Evolutionary conservation across 805 yeast species (phyloP), one percentile per base, ranked within the genome.

Genomic region (Pichia pseudocactophila): DNA sequence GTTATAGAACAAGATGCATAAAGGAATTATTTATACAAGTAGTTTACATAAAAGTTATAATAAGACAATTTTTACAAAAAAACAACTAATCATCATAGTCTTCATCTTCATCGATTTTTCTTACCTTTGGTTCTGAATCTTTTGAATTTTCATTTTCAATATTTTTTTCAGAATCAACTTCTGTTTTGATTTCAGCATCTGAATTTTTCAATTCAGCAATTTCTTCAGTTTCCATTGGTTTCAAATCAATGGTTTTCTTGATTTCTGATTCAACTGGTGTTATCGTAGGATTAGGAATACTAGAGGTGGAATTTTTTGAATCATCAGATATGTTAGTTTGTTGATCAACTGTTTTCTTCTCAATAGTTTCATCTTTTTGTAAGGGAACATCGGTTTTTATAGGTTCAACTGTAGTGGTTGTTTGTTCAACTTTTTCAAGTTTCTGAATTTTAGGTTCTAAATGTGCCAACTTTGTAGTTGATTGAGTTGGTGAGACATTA

Each of bases 31-130:
- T 22, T 22, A 22, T 22, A 22, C 25, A 22, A 22, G 25, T 22
- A 22, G n/a, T 26, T 26, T 26, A 26, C 11, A 8, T 26, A 9
- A 9, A 9, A 11, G 8, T 26, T 26, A 9, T 13, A 22, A 22
- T 32, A 20, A 31, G 12, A 9, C 5, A 32, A 42, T 16, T 39
- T 44, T 12, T 42, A 49, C 10, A 42, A 48, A 11, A n/a, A n/a
- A n/a, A n/a, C n/a, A n/a, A 51, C 17, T 53, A 63, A 19, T 61
- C 67, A 43, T 63, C 67, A 40, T 63, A 63, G 44, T 63, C 57
- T 36, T 63, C 67, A 47, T 63, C 67, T 46, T 63, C 67, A 27
- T 63, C 65, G 17, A 63, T 52, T 31, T 54, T 50, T 38, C 67
- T 55, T n/a, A 61, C 49, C 34, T 49, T 45, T 9, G 39, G 20